Evolutionary conservation across 2,329 filamentous ascomycete genomes (phyloP).

Genomic region (Fusarium coffeatum): DNA sequence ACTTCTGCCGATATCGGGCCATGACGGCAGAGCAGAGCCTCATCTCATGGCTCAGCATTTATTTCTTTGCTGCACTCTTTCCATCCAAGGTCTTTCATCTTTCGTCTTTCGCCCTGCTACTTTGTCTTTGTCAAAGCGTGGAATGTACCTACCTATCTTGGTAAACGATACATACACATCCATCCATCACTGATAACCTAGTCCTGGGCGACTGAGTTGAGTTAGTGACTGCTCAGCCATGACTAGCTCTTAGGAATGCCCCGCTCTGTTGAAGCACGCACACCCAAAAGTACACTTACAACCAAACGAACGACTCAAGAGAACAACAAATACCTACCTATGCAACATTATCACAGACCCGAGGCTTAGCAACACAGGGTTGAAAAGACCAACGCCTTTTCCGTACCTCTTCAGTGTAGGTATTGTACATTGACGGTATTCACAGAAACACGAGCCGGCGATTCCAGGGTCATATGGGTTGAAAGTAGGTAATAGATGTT

Average conservation of each 20-base stretch:
- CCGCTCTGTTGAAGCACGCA: background rate
- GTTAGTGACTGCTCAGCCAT: background rate
- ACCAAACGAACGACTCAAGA: background rate
- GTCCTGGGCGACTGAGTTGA: background rate
- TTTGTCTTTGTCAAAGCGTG: background rate
- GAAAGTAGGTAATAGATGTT: background rate
- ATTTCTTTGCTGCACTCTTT: background rate
- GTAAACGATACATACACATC: background rate
- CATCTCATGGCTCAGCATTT: constrained; percentile 1
- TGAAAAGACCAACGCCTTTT: constrained; percentile 11
- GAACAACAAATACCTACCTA: background rate
- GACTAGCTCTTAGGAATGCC: constrained; percentile 9
- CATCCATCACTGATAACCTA: background rate
- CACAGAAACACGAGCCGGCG: background rate
- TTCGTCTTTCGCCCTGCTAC: background rate
- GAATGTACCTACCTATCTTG: background rate
- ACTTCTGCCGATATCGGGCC: constrained; percentile 7
- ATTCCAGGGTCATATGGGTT: background rate
- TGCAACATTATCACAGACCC: background rate
- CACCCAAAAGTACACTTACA: background rate
- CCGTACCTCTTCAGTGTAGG: background rate
- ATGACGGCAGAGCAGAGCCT: constrained; percentile 19
- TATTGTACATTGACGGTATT: background rate
- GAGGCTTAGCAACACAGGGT: constrained; percentile 17
- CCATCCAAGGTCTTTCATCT: background rate